Evolutionary conservation across 805 yeast species (phyloP), one percentile per base, ranked within the genome.

Genomic region (Cyberlindnera xylosilytica): DNA sequence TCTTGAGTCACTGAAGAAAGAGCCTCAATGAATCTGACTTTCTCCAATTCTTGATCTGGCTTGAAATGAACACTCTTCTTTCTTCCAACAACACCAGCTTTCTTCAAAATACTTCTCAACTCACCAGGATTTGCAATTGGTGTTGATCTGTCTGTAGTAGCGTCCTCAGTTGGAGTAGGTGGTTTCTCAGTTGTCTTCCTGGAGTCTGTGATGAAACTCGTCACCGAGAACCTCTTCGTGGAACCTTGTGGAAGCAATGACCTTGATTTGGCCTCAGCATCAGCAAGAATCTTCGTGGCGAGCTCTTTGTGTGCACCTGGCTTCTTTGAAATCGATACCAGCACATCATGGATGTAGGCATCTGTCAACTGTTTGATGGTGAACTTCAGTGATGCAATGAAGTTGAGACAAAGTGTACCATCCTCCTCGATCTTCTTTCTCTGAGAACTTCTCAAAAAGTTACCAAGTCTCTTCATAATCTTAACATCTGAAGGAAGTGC

Each of bases 21-120:
- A n/a, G 24, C 8, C 13, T 35, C 38, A 19, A 35, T 26, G 24
- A 24, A 18, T 9, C 24, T 22, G 9, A 19, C 15, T 26, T 13
- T 6, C 4, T 17, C 26, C 32, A 42, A 20, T 3, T 6, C 9
- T 13, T 24, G 12, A 12, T 38, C 37, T 10, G 15, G 13, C 26
- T 27, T 38, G 30, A 42, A 42, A 20, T 16, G 22, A 6, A 42
- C 46, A 26, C 18, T 8, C 35, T 42, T 42, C 31, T 36, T 22
- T 22, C 10, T 22, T 22, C 15, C 11, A 9, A 24, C 15, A 11
- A 8, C 23, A 17, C 27, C 40, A 31, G 20, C 19, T 20, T 30
- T 20, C 35, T 28, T 30, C 34, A 38, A 35, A 26, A 35, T 18
- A 7, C 38, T 16, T n/a, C 10, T 23, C 5, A 34, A 6, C 6